Percentiles rank a stretch among this genome's conserved stretches.
phyloP scores from a whole-genome alignment of 495 filamentous ascomycete species.

The Delitschia confertaspora region DNA sequence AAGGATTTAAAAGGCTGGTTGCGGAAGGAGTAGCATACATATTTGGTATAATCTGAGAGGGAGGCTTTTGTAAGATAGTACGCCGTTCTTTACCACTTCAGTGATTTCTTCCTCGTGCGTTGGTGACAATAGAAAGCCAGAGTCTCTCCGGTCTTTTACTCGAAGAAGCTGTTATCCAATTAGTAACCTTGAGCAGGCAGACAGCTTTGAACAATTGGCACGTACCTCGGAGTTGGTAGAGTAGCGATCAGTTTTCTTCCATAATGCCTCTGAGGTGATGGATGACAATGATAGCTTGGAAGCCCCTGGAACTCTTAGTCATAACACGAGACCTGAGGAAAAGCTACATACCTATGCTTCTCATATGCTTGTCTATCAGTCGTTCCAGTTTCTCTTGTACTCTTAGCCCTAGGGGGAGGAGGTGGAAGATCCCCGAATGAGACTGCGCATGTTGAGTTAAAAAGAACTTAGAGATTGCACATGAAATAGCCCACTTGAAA shows the following conservation, averaged over 20 bases:
- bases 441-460: constrained; percentile 55
- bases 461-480: too few relatives aligned
- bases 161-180: constrained; percentile 56
- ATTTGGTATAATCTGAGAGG: constrained; percentile 89
- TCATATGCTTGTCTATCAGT: constrained; percentile 86
- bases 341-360: constrained; percentile 50
- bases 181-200: neutral
- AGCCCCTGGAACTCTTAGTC: constrained; percentile 48
- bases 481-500: constrained; percentile 39
- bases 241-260: constrained; percentile 61
- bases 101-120: constrained; percentile 98
- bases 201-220: constrained; percentile 10
- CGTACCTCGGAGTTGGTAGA: constrained; percentile 53
- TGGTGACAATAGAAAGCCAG: constrained; percentile 69
- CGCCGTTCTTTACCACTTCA: constrained; percentile 56
- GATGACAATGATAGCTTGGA: constrained; percentile 83
- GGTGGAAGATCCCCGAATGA: constrained; percentile 84
- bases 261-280: constrained; percentile 75
- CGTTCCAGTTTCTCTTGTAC: constrained; percentile 83
- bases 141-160: constrained; percentile 69
- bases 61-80: constrained; percentile 80
- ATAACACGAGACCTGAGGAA: neutral
- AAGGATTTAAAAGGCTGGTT: constrained; percentile 2
- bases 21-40: constrained; percentile 41
- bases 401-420: constrained; percentile 79